These are phyloP conservation scores for Sarocladiaceae sp. DNA, from an alignment of 2,329 filamentous ascomycete species.

Conservation along the genomic window DNA sequence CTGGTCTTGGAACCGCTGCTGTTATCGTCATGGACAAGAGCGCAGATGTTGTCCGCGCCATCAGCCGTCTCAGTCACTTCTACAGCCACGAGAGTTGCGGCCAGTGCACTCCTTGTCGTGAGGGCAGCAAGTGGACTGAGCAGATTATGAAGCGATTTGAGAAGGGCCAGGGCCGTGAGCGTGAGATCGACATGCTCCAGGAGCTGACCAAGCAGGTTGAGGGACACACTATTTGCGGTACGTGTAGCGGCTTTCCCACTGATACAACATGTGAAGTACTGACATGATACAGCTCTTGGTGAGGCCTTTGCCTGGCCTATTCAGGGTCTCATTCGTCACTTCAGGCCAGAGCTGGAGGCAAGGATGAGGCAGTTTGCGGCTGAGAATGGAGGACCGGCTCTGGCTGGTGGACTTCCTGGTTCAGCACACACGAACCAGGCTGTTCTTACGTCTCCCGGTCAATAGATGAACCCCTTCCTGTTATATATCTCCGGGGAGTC, in stretches of 20 bases:
- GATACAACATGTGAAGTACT: conserved; percentile 16
- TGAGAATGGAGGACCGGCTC: conserved; percentile 63
- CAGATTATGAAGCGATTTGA: conserved; percentile 98
- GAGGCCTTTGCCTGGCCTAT: conserved; percentile 99
- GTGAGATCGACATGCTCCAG: conserved; percentile 99
- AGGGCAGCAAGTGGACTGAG: conserved; percentile 98
- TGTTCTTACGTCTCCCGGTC: conserved; percentile 79
- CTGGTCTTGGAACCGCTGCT: conserved; percentile 91
- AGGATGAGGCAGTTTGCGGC: conserved; percentile 76
- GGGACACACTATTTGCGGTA: conserved; percentile 96
- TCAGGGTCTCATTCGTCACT: conserved; percentile 96
- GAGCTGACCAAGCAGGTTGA: conserved; percentile 99
- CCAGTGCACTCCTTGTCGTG: conserved; percentile 98
- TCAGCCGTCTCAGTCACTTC: conserved; percentile 88
- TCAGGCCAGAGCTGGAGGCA: conserved; percentile 90
- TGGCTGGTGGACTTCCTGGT: conserved; percentile 72
- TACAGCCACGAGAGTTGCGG: conserved; percentile 98
- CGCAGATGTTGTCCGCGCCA: conserved; percentile 90
- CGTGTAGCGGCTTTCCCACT: conserved; percentile 24
- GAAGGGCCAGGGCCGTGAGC: conserved; percentile 76
- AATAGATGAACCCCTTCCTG: conserved; percentile 48
- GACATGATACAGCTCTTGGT: conserved; percentile 59
- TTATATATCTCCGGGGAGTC: neutral
- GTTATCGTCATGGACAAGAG: conserved; percentile 99
- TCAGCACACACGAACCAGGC: conserved; percentile 67